Evolutionary conservation across 192 early-diverging fungal genomes (phyloP), one percentile per base, ranked within the genome.

Genomic region (Rhizophlyctis rosea): DNA sequence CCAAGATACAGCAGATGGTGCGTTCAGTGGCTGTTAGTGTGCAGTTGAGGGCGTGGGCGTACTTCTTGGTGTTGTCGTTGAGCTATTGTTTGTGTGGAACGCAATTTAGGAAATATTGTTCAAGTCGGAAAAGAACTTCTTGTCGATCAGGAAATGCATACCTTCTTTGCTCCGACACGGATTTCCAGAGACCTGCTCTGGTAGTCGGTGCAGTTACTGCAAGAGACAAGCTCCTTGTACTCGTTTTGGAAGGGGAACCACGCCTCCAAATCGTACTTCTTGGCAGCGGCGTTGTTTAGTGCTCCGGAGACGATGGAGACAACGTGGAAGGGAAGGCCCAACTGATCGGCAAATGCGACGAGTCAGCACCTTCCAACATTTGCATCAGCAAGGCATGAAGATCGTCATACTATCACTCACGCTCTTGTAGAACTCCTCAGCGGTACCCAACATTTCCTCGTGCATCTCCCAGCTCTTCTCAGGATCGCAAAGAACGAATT

Each of bases 141-240:
- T 21, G 25, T 5, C 16, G 34, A 14, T 13, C 30, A 29, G 5
- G 36, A 79, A 77, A 77, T n/a, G n/a, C n/a, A n/a, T n/a, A n/a
- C n/a, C n/a, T 98, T 98, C 83, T 99, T 99, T 54, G 90, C 86
- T 54, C 97, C 97, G 58, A 89, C 90, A 54, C 94, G 88, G 77
- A 99, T 98, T 68, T 98, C 95, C 3, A 99, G 81, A 39, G 84
- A 81, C 56, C 97, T 86, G 23, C 87, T 91, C 81, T 99, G 97
- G 81, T 93, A 99, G 80, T 98, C 97, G 25, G 95, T 98, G 79
- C 97, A 99, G 90, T 99, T 99, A 49, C 89, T 92, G 87, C 94
- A 97, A 39, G 91, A 94, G 50, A 99, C 97, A 30, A 99, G 86
- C 78, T 99, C 97, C 83, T 96, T 96, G 81, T 92, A 99, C 65